A percentile compares a stretch with the other conserved stretches of the same genome.
Conservation (phyloP, 1,284 basidiomycete genomes). For the Heterobasidion irregulare region DNA sequence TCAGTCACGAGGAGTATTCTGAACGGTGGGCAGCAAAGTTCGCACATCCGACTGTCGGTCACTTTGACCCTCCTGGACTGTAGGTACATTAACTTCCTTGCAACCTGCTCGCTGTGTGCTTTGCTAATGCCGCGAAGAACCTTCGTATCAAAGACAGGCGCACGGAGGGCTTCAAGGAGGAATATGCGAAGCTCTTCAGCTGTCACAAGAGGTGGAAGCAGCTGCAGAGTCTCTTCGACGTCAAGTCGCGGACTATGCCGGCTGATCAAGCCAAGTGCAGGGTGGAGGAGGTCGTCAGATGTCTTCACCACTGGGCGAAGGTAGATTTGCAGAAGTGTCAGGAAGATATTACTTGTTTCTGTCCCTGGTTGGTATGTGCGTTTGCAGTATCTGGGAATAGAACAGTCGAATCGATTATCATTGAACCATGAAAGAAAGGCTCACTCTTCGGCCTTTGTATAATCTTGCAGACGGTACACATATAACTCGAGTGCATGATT, state of each 20-base stretch:
- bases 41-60: slow-evolving; percentile 82
- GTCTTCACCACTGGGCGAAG: slow-evolving; percentile 58
- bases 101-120: slow-evolving; percentile 66
- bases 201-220: slow-evolving; percentile 84
- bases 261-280: slow-evolving; percentile 80
- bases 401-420: neutral
- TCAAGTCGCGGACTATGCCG: slow-evolving; percentile 80
- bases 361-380: slow-evolving; percentile 60
- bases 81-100: slow-evolving; percentile 63
- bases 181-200: slow-evolving; percentile 77
- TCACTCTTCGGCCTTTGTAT: slow-evolving; percentile 81
- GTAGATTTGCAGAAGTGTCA: slow-evolving; percentile 83
- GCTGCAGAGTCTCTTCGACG: slow-evolving; percentile 69
- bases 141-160: slow-evolving; percentile 57
- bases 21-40: neutral
- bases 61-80: slow-evolving; percentile 84
- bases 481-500: slow-evolving; percentile 92
- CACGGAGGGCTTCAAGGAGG: slow-evolving; percentile 65
- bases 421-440: slow-evolving; percentile 13
- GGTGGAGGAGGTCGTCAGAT: slow-evolving; percentile 50
- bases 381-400: slow-evolving; percentile 70
- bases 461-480: slow-evolving; percentile 80
- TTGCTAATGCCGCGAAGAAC: slow-evolving; percentile 65
- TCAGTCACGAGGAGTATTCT: neutral
- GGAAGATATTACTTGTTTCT: slow-evolving; percentile 63